These are phyloP conservation scores for Wickerhamiella azyma DNA, from an alignment of 805 yeast genomes.

Conservation along the genomic window DNA sequence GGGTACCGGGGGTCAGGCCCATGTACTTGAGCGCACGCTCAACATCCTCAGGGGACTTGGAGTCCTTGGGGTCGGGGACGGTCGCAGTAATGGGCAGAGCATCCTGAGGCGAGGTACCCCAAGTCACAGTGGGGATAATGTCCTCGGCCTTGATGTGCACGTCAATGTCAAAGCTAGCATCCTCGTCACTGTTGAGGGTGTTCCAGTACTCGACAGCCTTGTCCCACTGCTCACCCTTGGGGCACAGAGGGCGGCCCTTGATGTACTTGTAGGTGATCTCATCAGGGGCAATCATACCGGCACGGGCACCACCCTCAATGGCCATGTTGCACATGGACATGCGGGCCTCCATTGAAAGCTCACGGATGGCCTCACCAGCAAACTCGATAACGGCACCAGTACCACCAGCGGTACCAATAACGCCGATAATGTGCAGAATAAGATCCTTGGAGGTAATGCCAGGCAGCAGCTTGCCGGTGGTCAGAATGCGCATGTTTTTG, in stretches of 20 bases:
- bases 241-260: conserved; percentile 89
- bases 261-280: conserved; percentile 76
- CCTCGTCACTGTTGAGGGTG: conserved; percentile 75
- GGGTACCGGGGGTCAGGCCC: conserved; percentile 78
- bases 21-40: conserved; percentile 84
- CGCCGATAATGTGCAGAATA: conserved; percentile 86
- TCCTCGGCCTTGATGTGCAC: conserved; percentile 70
- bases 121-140: conserved; percentile 88
- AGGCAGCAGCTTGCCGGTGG: conserved; percentile 68
- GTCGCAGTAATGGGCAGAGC: conserved; percentile 84
- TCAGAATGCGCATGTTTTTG: conserved; percentile 83
- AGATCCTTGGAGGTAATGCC: conserved; percentile 96
- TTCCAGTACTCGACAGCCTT: conserved; percentile 88
- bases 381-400: conserved; percentile 95
- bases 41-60: conserved; percentile 68
- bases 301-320: conserved; percentile 98
- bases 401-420: conserved; percentile 99
- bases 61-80: conserved; percentile 85
- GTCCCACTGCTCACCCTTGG: conserved; percentile 88
- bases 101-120: conserved; percentile 99
- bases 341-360: conserved; percentile 89
- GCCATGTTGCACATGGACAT: conserved; percentile 99
- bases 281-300: conserved; percentile 98
- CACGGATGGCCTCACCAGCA: conserved; percentile 88
- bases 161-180: conserved; percentile 78